Conservation (phyloP, 768 basidiomycete species). For the Dioszegia aurantiaca region DNA sequence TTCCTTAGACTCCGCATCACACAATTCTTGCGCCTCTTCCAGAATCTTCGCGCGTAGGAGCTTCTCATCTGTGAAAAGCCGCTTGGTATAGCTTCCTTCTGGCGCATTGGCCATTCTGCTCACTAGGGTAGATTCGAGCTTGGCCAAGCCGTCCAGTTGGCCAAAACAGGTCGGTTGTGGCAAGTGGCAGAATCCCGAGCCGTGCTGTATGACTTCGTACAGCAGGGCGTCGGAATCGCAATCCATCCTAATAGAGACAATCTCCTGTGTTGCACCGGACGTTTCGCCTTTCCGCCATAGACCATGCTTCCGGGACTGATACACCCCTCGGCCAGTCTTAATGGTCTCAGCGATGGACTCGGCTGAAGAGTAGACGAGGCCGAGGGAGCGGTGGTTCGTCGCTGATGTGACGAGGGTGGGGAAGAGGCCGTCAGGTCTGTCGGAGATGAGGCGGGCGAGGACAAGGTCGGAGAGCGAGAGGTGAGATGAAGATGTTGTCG, state of each 20-base stretch:
- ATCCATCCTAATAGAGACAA: conserved; percentile 76
- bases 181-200: conserved; percentile 90
- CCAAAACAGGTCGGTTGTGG: conserved; percentile 85
- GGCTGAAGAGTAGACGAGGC: conserved; percentile 89
- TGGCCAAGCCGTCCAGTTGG: conserved; percentile 69
- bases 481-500: conserved; percentile 59
- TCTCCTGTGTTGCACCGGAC: conserved; percentile 85
- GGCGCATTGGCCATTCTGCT: conserved; percentile 73
- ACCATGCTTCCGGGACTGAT: conserved; percentile 93
- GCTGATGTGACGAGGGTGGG: conserved; percentile 82
- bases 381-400: conserved; percentile 57
- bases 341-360: conserved; percentile 85
- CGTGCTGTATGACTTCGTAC: conserved; percentile 80
- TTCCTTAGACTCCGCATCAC: conserved; percentile 64
- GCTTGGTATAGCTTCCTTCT: conserved; percentile 83
- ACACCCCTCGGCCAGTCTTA: conserved; percentile 81
- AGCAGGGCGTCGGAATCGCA: conserved; percentile 92
- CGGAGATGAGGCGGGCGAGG: conserved; percentile 74
- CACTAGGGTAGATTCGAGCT: conserved; percentile 73
- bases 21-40: conserved; percentile 98
- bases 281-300: conserved; percentile 97
- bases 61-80: conserved; percentile 75
- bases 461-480: conserved; percentile 80
- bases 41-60: conserved; percentile 90
- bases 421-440: conserved; percentile 86